A percentile compares a stretch with the other conserved stretches of the same genome.
phyloP scores from a whole-genome alignment of 2,329 filamentous ascomycete genomes.

The Pyrenophora seminiperda region DNA sequence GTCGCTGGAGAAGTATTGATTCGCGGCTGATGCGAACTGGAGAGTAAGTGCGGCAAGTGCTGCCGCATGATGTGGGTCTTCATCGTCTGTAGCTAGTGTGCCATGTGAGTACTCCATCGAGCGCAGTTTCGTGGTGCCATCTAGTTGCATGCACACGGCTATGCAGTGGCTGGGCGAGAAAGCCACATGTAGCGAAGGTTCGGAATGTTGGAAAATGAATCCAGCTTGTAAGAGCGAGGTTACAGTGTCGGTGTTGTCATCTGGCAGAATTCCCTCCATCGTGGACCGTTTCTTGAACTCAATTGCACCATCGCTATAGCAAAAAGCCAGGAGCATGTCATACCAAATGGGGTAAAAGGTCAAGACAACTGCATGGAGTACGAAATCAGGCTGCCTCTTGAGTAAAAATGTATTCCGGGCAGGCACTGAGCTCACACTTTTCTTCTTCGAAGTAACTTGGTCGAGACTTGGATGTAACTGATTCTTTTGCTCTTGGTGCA shows the following conservation, averaged over 20 bases:
- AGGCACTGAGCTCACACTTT: conserved; percentile 52
- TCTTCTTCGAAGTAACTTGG: conserved; percentile 70
- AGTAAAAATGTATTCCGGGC: conserved; percentile 45
- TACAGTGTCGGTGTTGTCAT: conserved; percentile 68
- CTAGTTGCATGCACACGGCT: conserved; percentile 51
- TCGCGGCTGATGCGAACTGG: conserved; percentile 50
- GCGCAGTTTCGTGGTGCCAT: conserved; percentile 51
- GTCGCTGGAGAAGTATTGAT: conserved; percentile 55
- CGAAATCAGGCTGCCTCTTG: conserved; percentile 68
- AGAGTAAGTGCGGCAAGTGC: conserved; percentile 50
- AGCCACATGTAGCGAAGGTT: conserved; percentile 59
- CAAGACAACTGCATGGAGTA: conserved; percentile 72
- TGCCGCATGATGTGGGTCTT: conserved; percentile 43
- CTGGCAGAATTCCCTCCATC: conserved; percentile 70
- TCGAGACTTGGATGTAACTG: conserved; percentile 76
- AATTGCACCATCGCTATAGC: conserved; percentile 78
- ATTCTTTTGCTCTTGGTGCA: conserved; percentile 67
- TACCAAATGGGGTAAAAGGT: conserved; percentile 70
- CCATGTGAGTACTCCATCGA: conserved; percentile 50
- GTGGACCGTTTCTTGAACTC: conserved; percentile 78
- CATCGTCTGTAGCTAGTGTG: conserved; percentile 37
- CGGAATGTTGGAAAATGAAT: conserved; percentile 71
- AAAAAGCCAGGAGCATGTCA: conserved; percentile 72
- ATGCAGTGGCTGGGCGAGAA: conserved; percentile 57
- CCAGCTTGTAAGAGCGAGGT: conserved; percentile 76